Conservation (phyloP, 805 yeast genomes). For the Starmerella potacharoeniae region DNA sequence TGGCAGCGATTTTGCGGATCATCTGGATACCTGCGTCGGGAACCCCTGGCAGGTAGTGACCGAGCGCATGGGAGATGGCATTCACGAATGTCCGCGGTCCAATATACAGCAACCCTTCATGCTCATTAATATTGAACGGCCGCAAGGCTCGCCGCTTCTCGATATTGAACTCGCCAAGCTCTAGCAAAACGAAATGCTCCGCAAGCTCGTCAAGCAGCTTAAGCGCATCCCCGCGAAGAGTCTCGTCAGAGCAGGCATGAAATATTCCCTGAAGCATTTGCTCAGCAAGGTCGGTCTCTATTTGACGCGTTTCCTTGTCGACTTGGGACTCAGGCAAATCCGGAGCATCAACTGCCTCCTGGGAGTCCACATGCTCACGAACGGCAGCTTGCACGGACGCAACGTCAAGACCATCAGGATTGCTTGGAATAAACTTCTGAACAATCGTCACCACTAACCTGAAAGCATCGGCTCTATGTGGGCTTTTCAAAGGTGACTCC, state of each 20-base stretch:
- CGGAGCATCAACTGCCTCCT: constrained; percentile 12
- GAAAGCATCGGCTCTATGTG: constrained; percentile 65
- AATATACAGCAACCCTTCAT: constrained; percentile 63
- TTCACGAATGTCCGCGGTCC: constrained; percentile 60
- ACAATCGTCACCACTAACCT: constrained; percentile 55
- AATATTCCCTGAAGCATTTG: constrained; percentile 60
- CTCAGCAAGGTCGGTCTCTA: constrained; percentile 48
- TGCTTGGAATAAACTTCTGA: constrained; percentile 51
- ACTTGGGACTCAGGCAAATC: constrained; percentile 18
- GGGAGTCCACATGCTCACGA: constrained; percentile 10
- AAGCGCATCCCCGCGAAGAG: constrained; percentile 56
- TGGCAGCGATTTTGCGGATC: constrained; percentile 47
- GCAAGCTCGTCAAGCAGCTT: constrained; percentile 52
- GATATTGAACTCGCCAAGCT: constrained; percentile 60
- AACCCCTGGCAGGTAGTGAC: constrained; percentile 62
- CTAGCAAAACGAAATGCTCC: constrained; percentile 67
- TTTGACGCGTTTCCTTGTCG: constrained; percentile 26
- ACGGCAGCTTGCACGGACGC: constrained; percentile 5
- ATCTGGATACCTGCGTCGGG: constrained; percentile 60
- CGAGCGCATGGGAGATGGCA: constrained; percentile 68
- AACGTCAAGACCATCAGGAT: constrained; percentile 3
- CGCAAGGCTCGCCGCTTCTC: constrained; percentile 55
- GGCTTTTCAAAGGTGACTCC: constrained; percentile 44
- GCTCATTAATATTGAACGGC: constrained; percentile 61
- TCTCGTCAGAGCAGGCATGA: constrained; percentile 64